A percentile compares a stretch with the other conserved stretches of the same genome.
These are phyloP conservation scores for Trichocladium uniseriatum DNA, from an alignment of 495 filamentous ascomycete species.

Conservation along the genomic window DNA sequence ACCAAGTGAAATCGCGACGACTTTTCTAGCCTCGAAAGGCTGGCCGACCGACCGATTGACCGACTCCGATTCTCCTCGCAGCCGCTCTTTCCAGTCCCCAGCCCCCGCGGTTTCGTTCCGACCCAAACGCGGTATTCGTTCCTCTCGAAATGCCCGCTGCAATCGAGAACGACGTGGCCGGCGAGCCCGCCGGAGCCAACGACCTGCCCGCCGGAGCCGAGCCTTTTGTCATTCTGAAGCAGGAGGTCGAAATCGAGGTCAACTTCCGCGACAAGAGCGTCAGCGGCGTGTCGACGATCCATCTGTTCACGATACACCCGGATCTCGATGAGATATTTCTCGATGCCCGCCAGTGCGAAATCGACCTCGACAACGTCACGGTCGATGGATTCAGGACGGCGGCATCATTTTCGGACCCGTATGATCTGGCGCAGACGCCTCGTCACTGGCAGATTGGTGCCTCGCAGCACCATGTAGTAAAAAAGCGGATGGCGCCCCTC, in stretches of 20 bases:
- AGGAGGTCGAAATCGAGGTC: constrained; percentile 81
- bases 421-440: constrained; percentile 56
- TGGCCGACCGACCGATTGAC: not conserved
- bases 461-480: constrained; percentile 70
- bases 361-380: constrained; percentile 50
- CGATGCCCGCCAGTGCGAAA: constrained; percentile 77
- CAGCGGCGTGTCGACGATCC: constrained; percentile 71
- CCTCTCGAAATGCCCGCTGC: constrained; percentile 3
- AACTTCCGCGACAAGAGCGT: constrained; percentile 68
- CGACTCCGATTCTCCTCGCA: not conserved
- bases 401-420: constrained; percentile 64
- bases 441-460: constrained; percentile 44
- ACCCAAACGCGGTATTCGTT: not conserved
- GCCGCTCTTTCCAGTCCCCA: not conserved
- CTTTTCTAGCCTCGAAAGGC: constrained; percentile 9
- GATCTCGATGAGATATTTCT: constrained; percentile 62
- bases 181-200: constrained; percentile 3
- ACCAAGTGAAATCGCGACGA: constrained; percentile 7
- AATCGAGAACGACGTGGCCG: constrained; percentile 2
- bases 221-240: constrained; percentile 53
- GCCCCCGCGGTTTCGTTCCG: not conserved
- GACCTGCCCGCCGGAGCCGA: constrained; percentile 13
- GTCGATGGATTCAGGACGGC: constrained; percentile 59
- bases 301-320: constrained; percentile 57
- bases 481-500: constrained; percentile 53